phyloP scores from a whole-genome alignment of 2,329 filamentous ascomycete species.

The Stenocarpella maydis region DNA sequence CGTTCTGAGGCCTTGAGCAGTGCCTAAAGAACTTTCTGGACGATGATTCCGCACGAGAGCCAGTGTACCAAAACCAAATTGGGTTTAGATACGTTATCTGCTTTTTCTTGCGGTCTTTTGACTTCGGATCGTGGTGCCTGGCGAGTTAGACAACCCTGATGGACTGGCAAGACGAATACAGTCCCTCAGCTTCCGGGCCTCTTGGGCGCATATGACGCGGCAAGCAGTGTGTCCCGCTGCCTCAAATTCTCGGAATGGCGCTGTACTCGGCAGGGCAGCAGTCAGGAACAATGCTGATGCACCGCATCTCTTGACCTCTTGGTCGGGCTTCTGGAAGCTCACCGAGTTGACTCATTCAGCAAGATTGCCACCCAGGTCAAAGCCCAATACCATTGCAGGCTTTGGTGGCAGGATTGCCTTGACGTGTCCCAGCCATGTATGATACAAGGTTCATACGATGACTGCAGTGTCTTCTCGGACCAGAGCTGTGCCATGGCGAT shows the following conservation, averaged over 20 bases:
- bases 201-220: background rate
- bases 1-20: slow-evolving; percentile 1
- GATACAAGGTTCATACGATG: background rate
- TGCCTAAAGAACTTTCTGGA: background rate
- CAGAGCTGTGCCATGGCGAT: background rate
- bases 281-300: slow-evolving; percentile 9
- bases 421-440: slow-evolving; percentile 22
- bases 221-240: background rate
- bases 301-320: background rate
- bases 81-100: background rate
- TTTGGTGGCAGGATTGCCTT: background rate
- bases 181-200: background rate
- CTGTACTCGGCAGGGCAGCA: slow-evolving; percentile 2
- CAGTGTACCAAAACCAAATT: background rate
- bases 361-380: background rate
- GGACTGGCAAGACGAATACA: background rate
- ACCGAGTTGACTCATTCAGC: background rate
- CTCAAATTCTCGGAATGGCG: background rate
- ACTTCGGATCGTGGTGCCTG: background rate
- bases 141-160: background rate
- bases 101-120: background rate
- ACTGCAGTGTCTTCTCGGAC: slow-evolving; percentile 1
- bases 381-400: background rate
- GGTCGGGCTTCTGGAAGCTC: slow-evolving; percentile 17
- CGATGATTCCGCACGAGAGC: background rate